Percentiles rank a stretch among this genome's conserved stretches.
These are phyloP conservation scores for Pleurotus ostreatus DNA, from an alignment of 768 basidiomycete species.

Conservation along the genomic window DNA sequence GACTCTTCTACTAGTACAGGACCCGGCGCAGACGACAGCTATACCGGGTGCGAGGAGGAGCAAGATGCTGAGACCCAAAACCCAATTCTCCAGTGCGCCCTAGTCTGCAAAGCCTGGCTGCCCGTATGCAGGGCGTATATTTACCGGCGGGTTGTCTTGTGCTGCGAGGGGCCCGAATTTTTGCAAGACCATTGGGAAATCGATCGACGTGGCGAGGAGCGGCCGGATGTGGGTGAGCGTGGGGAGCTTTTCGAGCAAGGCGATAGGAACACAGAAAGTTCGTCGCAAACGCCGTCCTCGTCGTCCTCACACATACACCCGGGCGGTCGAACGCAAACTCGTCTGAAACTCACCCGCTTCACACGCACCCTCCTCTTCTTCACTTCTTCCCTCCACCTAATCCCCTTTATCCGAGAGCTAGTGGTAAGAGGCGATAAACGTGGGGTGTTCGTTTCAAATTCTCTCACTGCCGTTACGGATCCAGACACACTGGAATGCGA, in stretches of 20 bases:
- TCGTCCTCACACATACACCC: no score
- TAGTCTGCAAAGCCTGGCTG: slow-evolving; percentile 9
- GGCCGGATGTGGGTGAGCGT: no score
- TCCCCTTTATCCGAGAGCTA: background rate
- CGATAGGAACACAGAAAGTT: background rate
- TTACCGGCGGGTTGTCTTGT: background rate
- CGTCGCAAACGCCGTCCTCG: no score
- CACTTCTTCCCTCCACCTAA: background rate
- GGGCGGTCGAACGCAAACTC: no score
- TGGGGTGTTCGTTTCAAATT: background rate
- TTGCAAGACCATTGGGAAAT: background rate
- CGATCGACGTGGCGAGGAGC: background rate
- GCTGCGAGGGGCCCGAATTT: no score
- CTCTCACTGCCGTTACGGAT: no score
- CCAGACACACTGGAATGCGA: no score
- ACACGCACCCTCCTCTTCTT: background rate
- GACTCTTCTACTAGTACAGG: background rate
- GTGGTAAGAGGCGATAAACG: background rate
- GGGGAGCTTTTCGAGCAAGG: background rate
- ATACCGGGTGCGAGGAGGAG: no score
- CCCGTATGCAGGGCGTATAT: slow-evolving; percentile 3
- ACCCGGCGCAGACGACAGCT: no score
- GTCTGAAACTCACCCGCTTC: no score
- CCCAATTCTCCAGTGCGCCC: slow-evolving; percentile 1
- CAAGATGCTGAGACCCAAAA: background rate